phyloP scores from a whole-genome alignment of 208 protist species.

The Naegleria fowleri region DNA sequence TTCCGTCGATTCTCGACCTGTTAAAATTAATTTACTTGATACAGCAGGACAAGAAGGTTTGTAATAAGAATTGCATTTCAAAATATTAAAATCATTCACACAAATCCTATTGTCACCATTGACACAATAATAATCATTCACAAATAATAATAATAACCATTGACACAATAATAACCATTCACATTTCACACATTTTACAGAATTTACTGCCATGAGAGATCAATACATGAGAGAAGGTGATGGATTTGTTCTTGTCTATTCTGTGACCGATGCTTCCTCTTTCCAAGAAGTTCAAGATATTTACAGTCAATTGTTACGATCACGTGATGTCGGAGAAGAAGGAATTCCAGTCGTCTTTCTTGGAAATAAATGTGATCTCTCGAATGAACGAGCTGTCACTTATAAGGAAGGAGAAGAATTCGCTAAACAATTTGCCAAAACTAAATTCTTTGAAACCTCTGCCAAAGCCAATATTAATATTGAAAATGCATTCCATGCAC shows the following conservation, averaged over 20 bases:
- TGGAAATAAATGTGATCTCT: slow-evolving; percentile 63
- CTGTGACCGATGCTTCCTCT: slow-evolving; percentile 40
- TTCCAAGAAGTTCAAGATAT: slow-evolving; percentile 54
- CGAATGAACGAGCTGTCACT: slow-evolving; percentile 59
- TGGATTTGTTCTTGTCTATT: slow-evolving; percentile 59
- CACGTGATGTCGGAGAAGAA: slow-evolving; percentile 48
- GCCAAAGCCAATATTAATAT: slow-evolving; percentile 57
- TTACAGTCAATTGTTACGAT: slow-evolving; percentile 48
- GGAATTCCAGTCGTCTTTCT: slow-evolving; percentile 52
- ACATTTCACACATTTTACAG: no score
- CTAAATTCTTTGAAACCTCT: slow-evolving; percentile 58
- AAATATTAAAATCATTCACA: no score
- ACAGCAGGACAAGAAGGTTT: slow-evolving; percentile 73
- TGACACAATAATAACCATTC: neutral
- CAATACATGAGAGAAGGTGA: slow-evolving; percentile 53
- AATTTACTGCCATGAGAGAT: slow-evolving; percentile 45
- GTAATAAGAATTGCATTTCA: no score
- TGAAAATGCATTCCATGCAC: slow-evolving; percentile 42
- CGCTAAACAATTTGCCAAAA: slow-evolving; percentile 21
- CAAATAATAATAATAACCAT: no score
- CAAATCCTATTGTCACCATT: no score
- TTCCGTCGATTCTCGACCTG: slow-evolving; percentile 53
- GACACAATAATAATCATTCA: no score
- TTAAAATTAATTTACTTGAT: slow-evolving; percentile 66
- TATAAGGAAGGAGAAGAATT: slow-evolving; percentile 29